Evolutionary conservation across 2,329 filamentous ascomycete genomes (phyloP), one percentile per base, ranked within the genome.

Genomic region (Aschersonia sp.): DNA sequence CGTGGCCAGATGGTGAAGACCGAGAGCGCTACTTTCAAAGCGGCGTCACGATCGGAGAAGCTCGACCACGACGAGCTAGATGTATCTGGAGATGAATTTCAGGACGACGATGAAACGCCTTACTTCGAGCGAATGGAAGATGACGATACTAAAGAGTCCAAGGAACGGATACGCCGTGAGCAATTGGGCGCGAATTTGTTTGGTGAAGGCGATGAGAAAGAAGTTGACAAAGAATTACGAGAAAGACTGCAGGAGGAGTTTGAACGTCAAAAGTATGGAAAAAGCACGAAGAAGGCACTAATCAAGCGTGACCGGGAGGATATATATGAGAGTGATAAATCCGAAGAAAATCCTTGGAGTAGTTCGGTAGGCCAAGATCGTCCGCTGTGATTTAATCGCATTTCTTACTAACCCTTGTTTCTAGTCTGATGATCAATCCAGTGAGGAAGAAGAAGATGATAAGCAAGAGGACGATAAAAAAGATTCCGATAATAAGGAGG

Each of bases 131-230:
- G 71, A 12, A 85, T 92, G 46, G 80, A 88, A 45, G 87, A 94
- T 51, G 89, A 95, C 54, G 85, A 89, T 45, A 67, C 74, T 11
- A 87, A 87, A 57, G 78, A 84, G 14, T 73, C 83, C 0, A 81
- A 83, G 52, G 80, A 82, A 11, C 72, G 82, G 46, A 81, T 89
- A 54, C 86, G 85, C 54, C 78, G 82, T 49, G 84, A 89, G 57
- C 88, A 94, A 62, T 72, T 94, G n/a, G 80, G 81, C 46, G 90
- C 90, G 7, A 94, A 94, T 57, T 70, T 92, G 2, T 95, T 94
- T 56, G 78, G 78, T 43, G 73, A 79, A 10, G 78, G 72, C 37
- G 74, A 83, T 55, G 84, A 94, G 57, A 68, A 78, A 43, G 78
- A 83, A 59, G 77, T 88, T 5, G 83, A 89, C 56, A 78, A 81